Conservation (phyloP, 78 protist genomes). For the slime mould (Dictyostelium discoideum) region DNA sequence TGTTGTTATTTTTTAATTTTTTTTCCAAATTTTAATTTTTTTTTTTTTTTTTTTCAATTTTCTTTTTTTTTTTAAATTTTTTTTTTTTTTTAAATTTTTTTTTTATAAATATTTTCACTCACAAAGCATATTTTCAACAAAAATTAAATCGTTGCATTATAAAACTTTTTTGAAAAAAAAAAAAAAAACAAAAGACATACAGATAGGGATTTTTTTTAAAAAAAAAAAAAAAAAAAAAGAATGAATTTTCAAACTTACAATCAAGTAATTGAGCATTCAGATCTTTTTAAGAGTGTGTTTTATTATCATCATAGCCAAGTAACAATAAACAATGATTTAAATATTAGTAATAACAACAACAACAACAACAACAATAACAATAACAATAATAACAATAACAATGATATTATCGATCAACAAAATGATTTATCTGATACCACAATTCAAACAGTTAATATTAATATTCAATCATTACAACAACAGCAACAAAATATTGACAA, state of each 20-base stretch:
- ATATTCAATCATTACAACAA: conserved; percentile 1
- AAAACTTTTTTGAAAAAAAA: not conserved
- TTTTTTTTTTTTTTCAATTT: not conserved
- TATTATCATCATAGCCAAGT: not conserved
- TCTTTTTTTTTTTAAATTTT: not conserved
- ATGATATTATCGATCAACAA: not conserved
- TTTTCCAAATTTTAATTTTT: not conserved
- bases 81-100: not conserved
- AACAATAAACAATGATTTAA: not conserved
- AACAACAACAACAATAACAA: too few relatives aligned
- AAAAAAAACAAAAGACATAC: not conserved
- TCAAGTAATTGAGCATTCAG: conserved; percentile 4
- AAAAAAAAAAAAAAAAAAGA: not conserved
- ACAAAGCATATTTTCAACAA: not conserved
- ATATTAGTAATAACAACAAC: not conserved
- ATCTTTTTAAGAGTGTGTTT: conserved; percentile 1
- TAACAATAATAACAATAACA: not conserved
- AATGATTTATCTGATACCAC: not conserved
- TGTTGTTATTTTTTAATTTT: not conserved
- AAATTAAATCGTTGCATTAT: not conserved
- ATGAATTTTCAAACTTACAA: not conserved
- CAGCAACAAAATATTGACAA: not conserved
- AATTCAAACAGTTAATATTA: not conserved
- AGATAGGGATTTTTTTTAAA: not conserved
- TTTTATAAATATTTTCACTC: not conserved